Percentiles rank a stretch among this genome's conserved stretches.
These are phyloP conservation scores for Grigorovia transvaalensis DNA, from an alignment of 805 yeast species.

Conservation along the genomic window DNA sequence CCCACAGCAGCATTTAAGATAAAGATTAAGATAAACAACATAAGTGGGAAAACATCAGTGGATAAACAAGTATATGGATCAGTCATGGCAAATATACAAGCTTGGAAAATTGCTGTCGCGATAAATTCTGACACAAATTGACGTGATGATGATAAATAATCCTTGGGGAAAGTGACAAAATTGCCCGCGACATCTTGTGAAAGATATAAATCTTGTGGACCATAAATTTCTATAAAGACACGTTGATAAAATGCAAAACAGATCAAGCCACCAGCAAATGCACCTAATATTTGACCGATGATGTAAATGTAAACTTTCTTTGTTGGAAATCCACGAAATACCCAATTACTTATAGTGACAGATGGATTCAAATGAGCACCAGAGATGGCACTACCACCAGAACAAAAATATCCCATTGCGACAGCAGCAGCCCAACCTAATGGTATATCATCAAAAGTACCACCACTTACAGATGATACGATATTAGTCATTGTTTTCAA, in stretches of 20 bases:
- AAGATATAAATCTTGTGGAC: constrained; percentile 20
- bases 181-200: constrained; percentile 32
- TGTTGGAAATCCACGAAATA: constrained; percentile 44
- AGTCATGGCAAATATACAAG: constrained; percentile 40
- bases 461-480: constrained; percentile 19
- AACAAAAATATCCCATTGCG: constrained; percentile 38
- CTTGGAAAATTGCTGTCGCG: constrained; percentile 35
- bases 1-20: constrained; percentile 41
- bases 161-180: constrained; percentile 38
- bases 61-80: constrained; percentile 41
- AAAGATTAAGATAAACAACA: constrained; percentile 36
- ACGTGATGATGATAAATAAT: constrained; percentile 33
- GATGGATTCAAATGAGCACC: constrained; percentile 53
- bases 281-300: constrained; percentile 40
- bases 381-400: constrained; percentile 42
- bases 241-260: constrained; percentile 37
- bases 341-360: constrained; percentile 37
- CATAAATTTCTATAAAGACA: constrained; percentile 23
- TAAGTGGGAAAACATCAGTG: constrained; percentile 37
- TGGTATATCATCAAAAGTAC: constrained; percentile 35
- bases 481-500: constrained; percentile 6
- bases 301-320: constrained; percentile 37
- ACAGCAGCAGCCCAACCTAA: constrained; percentile 48
- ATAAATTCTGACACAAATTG: constrained; percentile 41
- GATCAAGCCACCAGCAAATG: constrained; percentile 36